phyloP scores from a whole-genome alignment of 495 filamentous ascomycete species.

The Mytilinidion resinicola region DNA sequence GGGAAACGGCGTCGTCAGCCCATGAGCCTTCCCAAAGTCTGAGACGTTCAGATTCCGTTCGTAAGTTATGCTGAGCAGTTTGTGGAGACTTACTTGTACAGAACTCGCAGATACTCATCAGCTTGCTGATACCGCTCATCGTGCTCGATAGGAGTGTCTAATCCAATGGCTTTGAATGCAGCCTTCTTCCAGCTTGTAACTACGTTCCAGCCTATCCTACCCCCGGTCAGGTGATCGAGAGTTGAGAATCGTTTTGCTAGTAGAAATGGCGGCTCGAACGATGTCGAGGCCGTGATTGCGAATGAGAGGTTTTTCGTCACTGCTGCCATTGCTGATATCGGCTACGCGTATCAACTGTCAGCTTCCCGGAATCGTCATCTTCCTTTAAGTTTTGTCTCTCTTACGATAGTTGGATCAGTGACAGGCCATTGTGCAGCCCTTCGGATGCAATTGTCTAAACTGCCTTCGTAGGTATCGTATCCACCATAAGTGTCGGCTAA shows the following conservation, averaged over 20 bases:
- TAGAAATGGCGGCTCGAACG: conserved; percentile 15
- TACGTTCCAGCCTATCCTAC: background rate
- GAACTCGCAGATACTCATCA: background rate
- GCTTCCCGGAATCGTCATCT: too few species aligned
- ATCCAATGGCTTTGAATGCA: conserved; percentile 1
- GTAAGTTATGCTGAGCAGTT: background rate
- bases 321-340: conserved; percentile 13
- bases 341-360: background rate
- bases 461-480: conserved; percentile 53
- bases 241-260: conserved; percentile 12
- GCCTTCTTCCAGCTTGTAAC: conserved; percentile 1
- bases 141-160: background rate
- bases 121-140: conserved; percentile 1
- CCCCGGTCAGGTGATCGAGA: background rate
- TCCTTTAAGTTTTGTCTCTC: conserved; percentile 2
- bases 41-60: background rate
- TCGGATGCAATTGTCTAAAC: conserved; percentile 46
- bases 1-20: conserved; percentile 48
- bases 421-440: conserved; percentile 55
- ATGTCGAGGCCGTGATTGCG: conserved; percentile 15
- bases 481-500: conserved; percentile 57
- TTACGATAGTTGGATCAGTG: conserved; percentile 50
- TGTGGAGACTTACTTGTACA: conserved; percentile 7
- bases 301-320: conserved; percentile 16
- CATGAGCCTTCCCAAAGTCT: conserved; percentile 57